Evolutionary conservation across 1,284 basidiomycete genomes (phyloP).

Genomic region (Ganoderma meredithae): DNA sequence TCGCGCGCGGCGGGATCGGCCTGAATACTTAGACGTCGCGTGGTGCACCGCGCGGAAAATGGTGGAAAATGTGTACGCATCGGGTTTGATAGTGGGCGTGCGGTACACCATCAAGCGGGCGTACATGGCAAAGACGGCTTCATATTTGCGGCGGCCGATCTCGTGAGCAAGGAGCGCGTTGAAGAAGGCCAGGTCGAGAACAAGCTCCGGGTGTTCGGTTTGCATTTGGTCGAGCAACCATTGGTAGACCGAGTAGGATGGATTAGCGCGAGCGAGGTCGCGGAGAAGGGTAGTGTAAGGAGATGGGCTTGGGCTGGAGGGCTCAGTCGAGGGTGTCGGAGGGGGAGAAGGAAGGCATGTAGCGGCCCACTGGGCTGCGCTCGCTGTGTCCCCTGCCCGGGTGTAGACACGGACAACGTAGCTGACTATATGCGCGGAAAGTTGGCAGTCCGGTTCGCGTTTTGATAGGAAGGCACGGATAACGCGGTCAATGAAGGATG

Average conservation of each 20-base stretch:
- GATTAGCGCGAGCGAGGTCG: conserved; percentile 43
- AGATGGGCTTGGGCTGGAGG: neutral
- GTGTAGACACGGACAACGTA: conserved; percentile 48
- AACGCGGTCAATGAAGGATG: conserved; percentile 45
- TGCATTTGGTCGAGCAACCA: conserved; percentile 50
- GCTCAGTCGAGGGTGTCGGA: conserved; percentile 19
- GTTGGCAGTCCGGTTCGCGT: conserved; percentile 42
- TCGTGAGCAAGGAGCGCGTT: conserved; percentile 55
- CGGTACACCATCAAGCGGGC: conserved; percentile 44
- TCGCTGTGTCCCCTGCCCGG: conserved; percentile 43
- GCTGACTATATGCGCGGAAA: conserved; percentile 44
- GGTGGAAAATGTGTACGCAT: conserved; percentile 52
- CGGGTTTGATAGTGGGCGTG: conserved; percentile 43
- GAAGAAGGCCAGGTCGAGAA: conserved; percentile 50
- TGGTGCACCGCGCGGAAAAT: conserved; percentile 50
- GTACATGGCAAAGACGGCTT: conserved; percentile 54
- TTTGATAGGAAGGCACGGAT: conserved; percentile 45
- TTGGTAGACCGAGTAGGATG: conserved; percentile 42
- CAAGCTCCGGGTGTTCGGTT: conserved; percentile 41
- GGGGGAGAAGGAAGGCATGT: conserved; percentile 24
- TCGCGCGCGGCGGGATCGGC: conserved; percentile 36
- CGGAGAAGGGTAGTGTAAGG: conserved; percentile 50
- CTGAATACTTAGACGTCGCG: conserved; percentile 34
- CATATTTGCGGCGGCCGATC: conserved; percentile 42
- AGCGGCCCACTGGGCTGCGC: conserved; percentile 45